Percentiles rank a stretch among this genome's conserved stretches.
Conservation (phyloP, 768 basidiomycete species). For the Tylopilus rubrobrunneus region DNA sequence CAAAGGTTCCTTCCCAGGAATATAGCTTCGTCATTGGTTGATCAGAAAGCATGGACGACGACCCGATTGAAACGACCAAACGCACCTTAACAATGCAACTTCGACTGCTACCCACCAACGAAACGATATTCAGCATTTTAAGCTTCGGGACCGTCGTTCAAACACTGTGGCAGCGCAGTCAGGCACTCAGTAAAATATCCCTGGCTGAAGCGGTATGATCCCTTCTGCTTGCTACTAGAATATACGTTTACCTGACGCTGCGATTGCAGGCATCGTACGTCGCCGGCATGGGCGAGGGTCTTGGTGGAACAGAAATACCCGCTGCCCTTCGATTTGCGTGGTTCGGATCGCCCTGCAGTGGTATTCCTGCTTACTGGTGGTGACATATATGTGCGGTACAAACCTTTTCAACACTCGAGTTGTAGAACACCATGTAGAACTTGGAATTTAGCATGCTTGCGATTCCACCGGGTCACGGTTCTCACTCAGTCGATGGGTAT, state of each 20-base stretch:
- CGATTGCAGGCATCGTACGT: constrained; percentile 38
- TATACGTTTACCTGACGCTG: constrained; percentile 7
- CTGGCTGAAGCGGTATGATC: constrained; percentile 36
- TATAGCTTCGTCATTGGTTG: constrained; percentile 61
- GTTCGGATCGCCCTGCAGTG: constrained; percentile 37
- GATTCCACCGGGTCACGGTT: too few relatives aligned
- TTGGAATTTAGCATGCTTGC: too few relatives aligned
- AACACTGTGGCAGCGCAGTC: constrained; percentile 36
- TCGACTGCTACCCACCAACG: constrained; percentile 40
- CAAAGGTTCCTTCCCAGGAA: constrained; percentile 44
- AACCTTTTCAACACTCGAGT: background rate
- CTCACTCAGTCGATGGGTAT: too few relatives aligned
- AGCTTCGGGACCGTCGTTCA: constrained; percentile 43
- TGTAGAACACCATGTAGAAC: too few relatives aligned
- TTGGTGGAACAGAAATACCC: constrained; percentile 51
- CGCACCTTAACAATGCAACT: constrained; percentile 44
- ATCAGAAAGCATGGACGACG: constrained; percentile 48
- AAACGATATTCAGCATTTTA: constrained; percentile 52
- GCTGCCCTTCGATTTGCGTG: constrained; percentile 38
- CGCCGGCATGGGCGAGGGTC: constrained; percentile 37
- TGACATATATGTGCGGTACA: constrained; percentile 29
- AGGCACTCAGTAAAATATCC: constrained; percentile 26
- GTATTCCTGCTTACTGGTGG: constrained; percentile 63
- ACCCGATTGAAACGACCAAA: constrained; percentile 45
- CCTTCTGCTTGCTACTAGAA: background rate